phyloP scores from a whole-genome alignment of 768 basidiomycete genomes.

The Boletus rufocinnamomeus region DNA sequence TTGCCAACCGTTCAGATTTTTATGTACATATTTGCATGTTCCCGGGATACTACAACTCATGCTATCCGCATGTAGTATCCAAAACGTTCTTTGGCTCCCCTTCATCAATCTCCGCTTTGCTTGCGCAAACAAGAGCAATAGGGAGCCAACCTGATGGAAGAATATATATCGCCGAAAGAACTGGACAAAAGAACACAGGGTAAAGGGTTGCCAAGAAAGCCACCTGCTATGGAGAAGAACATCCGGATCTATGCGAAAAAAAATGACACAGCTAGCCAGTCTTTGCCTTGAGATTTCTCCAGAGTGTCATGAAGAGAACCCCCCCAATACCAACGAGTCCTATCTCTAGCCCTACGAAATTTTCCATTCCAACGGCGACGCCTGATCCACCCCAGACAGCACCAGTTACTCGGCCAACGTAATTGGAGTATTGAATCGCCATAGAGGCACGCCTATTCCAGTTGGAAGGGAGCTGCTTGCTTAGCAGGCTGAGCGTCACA shows the following conservation, averaged over 20 bases:
- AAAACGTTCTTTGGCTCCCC: not conserved
- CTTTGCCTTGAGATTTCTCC: slow-evolving; percentile 67
- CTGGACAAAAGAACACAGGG: not conserved
- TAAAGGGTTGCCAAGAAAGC: not conserved
- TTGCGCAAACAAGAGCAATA: not conserved
- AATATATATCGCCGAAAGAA: not conserved
- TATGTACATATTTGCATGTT: not conserved
- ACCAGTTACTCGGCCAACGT: slow-evolving; percentile 61
- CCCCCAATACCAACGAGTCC: slow-evolving; percentile 60
- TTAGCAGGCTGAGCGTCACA: slow-evolving; percentile 63
- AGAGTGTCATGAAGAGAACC: slow-evolving; percentile 53
- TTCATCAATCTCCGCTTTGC: slow-evolving; percentile 7
- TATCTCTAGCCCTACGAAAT: slow-evolving; percentile 61
- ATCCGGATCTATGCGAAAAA: not conserved
- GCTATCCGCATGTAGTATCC: not conserved
- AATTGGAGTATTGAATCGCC: slow-evolving; percentile 71
- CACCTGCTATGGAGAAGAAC: not conserved
- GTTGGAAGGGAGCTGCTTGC: slow-evolving; percentile 64
- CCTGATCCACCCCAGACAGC: slow-evolving; percentile 72
- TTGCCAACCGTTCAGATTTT: not conserved
- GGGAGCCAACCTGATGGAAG: not conserved
- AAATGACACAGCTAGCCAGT: slow-evolving; percentile 43
- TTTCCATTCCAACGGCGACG: slow-evolving; percentile 52
- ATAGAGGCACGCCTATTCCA: slow-evolving; percentile 61
- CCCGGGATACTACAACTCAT: not conserved